phyloP scores from a whole-genome alignment of 106 monocot genomes.

The Gastrodia elata region DNA sequence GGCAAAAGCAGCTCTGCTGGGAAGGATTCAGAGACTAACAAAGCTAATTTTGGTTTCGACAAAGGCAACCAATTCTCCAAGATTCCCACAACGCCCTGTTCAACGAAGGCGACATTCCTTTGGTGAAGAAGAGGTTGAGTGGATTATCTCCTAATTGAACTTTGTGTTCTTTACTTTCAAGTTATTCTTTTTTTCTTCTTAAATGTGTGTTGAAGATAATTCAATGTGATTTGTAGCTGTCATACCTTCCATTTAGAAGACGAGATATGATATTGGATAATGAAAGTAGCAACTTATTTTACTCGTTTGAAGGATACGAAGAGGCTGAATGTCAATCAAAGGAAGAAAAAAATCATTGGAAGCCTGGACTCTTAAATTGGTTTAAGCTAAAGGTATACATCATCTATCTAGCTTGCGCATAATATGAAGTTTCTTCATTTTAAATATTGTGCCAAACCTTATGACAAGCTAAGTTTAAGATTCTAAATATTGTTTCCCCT shows the following conservation, averaged over 20 bases:
- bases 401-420: not conserved
- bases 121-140: constrained; percentile 89
- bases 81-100: constrained; percentile 61
- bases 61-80: constrained; percentile 62
- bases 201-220: not conserved
- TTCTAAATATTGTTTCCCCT: not conserved
- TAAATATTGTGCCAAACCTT: not conserved
- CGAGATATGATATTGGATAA: constrained; percentile 67
- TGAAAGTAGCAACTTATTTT: constrained; percentile 48
- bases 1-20: constrained; percentile 84
- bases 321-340: constrained; percentile 57
- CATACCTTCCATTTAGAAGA: constrained; percentile 89
- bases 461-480: not conserved
- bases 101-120: constrained; percentile 84
- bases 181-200: not conserved
- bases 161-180: not conserved
- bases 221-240: constrained; percentile 54
- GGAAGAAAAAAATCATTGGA: constrained; percentile 71
- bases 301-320: constrained; percentile 46
- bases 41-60: constrained; percentile 94
- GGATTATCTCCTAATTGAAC: constrained; percentile 1
- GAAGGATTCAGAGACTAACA: constrained; percentile 82
- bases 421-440: not conserved
- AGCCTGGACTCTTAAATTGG: constrained; percentile 89
- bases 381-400: constrained; percentile 78